Evolutionary conservation across 805 yeast species (phyloP), one percentile per base, ranked within the genome.

Genomic region (Wickerhamiella cacticola): DNA sequence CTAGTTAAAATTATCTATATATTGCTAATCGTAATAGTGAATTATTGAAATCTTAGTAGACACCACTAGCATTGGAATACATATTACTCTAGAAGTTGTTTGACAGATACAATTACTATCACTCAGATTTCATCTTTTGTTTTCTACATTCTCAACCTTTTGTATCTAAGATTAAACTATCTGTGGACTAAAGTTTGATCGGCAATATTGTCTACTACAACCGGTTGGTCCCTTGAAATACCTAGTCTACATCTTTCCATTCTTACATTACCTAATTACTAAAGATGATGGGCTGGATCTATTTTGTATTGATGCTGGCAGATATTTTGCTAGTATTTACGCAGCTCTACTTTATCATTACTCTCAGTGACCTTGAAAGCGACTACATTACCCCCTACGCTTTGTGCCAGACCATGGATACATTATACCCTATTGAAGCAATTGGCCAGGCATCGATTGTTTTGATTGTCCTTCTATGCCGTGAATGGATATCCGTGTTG

Each of bases 321-420:
- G 53, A 54, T 45, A 51, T 56, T 42, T 55, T 54, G 18, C 53
- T 52, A 39, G 46, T 57, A 49, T 55, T 56, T 16, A 45, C 51
- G 38, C 58, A 57, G 59, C 55, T 55, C 24, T 53, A 52, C 51
- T 55, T 57, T 49, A 50, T 56, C 41, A 50, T 57, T 22, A 41
- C 42, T 46, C 52, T 48, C 46, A 50, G 56, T 16, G 59, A 55
- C 35, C 54, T 58, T 21, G 60, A 85, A 67, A 80, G 88, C 61
- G 98, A 92, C 67, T 92, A 89, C 72, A 88, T 89, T 69, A 92
- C 89, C 66, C 97, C 97, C 49, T 86, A 89, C 63, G 97, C 89
- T 68, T 74, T 92, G 58, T 92, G 98, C 70, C 85, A 85, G 69
- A 81, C 84, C 61, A 76, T 92, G 63, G 92, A 92, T 73, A 79